Base-by-base conservation (phyloP, 768 basidiomycete genomes). In the Lentinus tigrinus region DNA sequence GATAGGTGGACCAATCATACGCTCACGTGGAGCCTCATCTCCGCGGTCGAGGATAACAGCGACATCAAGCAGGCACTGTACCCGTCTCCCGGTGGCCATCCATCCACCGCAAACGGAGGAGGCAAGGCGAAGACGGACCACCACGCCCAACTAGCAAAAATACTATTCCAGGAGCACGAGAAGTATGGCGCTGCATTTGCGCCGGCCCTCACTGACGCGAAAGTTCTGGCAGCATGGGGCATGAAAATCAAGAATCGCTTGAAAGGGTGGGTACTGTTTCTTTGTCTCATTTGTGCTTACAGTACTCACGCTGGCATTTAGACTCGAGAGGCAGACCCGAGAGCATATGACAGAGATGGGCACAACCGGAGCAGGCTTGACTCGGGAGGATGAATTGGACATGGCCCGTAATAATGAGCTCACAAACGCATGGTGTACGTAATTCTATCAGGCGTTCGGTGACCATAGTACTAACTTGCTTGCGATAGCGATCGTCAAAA, bases 321-420 rank as follows among this genome's bases (percentile, higher is more conserved):
- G 31, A 13, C 27, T 54, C 8, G 17, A 37, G 17, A 54, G 16
- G 24, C 16, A 59, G 3, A 31, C 47, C 4, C 47, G 47, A 23
- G 19, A 49, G 5, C 28, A 49, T n/a, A 27, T 49, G 26, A 31
- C 26, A 3, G 40, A 37, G 34, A 27, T 61, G 56, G 50, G 50
- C 3, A n/a, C 46, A 31, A 61, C 60, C 3, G 60, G 60, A 9
- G 56, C 10, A 27, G 60, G 60, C 8, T 44, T 61, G 51, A 47
- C 19, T 13, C 28, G 14, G 3, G 42, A 21, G 28, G 37, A 26
- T 4, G 40, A 57, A 21, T 53, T 47, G 8, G 26, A 40, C 9
- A 39, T 21, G 31, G 49, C 28, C 74, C 69, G n/a, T 68, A 58
- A 31, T 4, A 31, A 31, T 10, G 28, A 42, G 21, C 17, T 42